Evolutionary conservation across 75 land plant genomes (phyloP).

Genomic region (Sequoiadendron giganteum): DNA sequence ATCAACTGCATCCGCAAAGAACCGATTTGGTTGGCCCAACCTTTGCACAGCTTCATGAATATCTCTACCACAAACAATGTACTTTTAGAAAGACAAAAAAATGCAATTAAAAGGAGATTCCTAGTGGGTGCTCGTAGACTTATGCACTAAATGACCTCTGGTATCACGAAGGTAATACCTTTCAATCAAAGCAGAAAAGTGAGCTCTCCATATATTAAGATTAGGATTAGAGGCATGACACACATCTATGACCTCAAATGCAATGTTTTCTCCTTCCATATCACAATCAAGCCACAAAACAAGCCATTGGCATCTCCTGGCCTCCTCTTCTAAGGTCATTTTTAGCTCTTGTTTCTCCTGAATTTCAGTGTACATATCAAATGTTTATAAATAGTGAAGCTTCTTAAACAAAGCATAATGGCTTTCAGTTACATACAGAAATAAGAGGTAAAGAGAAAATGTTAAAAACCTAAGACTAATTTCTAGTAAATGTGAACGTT

Average conservation of each 20-base stretch:
- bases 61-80: conserved; percentile 48
- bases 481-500: background rate
- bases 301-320: conserved; percentile 80
- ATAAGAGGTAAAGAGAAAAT: background rate
- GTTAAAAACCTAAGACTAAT: background rate
- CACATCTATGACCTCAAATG: conserved; percentile 89
- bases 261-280: conserved; percentile 94
- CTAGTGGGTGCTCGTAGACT: background rate
- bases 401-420: background rate
- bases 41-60: conserved; percentile 76
- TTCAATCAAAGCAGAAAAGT: conserved; percentile 86
- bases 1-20: conserved; percentile 91
- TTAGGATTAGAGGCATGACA: conserved; percentile 51
- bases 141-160: background rate
- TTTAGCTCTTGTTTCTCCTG: conserved; percentile 78
- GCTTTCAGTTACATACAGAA: background rate
- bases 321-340: conserved; percentile 81
- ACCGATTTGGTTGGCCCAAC: conserved; percentile 69
- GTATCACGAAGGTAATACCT: conserved; percentile 33
- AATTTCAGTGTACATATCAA: conserved; percentile 8
- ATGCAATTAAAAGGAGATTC: background rate
- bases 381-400: background rate
- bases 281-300: conserved; percentile 95
- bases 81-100: background rate
- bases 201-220: conserved; percentile 76